phyloP scores from a whole-genome alignment of 345 rosid genomes.

The Boechera divaricarpa region DNA sequence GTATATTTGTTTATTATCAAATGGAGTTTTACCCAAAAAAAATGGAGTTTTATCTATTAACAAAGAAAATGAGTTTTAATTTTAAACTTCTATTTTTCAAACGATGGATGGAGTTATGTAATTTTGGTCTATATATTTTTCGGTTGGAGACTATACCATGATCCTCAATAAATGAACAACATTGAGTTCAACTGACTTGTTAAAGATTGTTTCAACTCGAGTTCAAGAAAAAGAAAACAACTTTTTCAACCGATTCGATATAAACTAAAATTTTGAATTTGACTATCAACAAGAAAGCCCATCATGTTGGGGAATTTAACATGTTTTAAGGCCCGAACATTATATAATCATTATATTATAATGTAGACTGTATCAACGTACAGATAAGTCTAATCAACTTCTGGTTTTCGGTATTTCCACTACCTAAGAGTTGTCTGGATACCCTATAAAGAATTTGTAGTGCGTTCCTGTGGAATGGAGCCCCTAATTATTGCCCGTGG shows the following conservation, averaged over 20 bases:
- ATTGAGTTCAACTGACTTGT: no score
- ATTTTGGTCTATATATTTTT: no score
- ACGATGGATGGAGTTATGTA: background rate
- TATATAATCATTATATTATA: background rate
- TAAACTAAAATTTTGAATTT: background rate
- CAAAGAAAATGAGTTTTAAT: no score
- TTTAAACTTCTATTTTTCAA: background rate
- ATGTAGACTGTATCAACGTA: background rate
- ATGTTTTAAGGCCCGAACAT: slow-evolving; percentile 17
- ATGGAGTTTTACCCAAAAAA: background rate
- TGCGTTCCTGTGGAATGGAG: no score
- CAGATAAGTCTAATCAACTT: no score
- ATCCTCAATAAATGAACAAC: background rate
- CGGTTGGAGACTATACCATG: no score
- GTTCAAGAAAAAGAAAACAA: background rate
- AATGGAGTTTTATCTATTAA: background rate
- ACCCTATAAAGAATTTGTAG: no score
- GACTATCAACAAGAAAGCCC: background rate
- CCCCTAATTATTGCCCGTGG: no score
- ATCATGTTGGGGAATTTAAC: background rate
- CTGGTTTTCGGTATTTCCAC: no score
- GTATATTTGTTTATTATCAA: background rate
- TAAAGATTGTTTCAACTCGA: background rate
- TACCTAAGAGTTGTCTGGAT: no score
- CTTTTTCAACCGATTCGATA: background rate